These are phyloP conservation scores for Trichothecium roseum DNA, from an alignment of 2,329 filamentous ascomycete genomes.

Conservation along the genomic window DNA sequence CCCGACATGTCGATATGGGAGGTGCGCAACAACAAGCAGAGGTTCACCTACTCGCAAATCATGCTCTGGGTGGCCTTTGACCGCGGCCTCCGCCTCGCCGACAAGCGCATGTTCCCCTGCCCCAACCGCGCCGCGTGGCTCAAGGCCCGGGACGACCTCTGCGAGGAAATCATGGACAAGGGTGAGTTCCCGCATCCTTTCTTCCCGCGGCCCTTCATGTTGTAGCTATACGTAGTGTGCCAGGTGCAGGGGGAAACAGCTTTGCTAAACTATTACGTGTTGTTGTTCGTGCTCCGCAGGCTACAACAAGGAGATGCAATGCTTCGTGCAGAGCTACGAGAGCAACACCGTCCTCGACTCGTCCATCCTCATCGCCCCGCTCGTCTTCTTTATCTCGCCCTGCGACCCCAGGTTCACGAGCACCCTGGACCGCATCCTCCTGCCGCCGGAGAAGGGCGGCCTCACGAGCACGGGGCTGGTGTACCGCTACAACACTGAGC, in stretches of 20 bases:
- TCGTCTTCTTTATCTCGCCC: constrained; percentile 71
- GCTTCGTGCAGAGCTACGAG: constrained; percentile 70
- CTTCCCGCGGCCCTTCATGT: not conserved
- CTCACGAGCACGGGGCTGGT: constrained; percentile 66
- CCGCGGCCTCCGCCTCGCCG: constrained; percentile 60
- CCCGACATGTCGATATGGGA: constrained; percentile 82
- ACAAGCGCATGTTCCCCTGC: constrained; percentile 67
- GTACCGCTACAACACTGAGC: constrained; percentile 61
- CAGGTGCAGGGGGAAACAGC: too few relatives aligned
- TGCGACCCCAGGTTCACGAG: constrained; percentile 66
- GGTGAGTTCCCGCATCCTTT: constrained; percentile 19
- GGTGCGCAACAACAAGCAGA: constrained; percentile 63
- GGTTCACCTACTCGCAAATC: constrained; percentile 73
- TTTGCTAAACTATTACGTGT: too few relatives aligned
- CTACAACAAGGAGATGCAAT: constrained; percentile 59
- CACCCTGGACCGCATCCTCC: constrained; percentile 62
- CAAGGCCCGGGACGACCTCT: constrained; percentile 54
- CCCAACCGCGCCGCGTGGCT: constrained; percentile 60
- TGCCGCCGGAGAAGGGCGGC: constrained; percentile 63
- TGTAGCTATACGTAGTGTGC: too few relatives aligned
- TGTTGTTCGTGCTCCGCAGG: constrained; percentile 24
- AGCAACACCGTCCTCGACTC: constrained; percentile 60
- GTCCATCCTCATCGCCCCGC: constrained; percentile 63
- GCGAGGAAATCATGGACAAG: constrained; percentile 69
- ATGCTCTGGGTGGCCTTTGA: constrained; percentile 80